A percentile compares a stretch with the other conserved stretches of the same genome.
These are phyloP conservation scores for Marasmius oreades DNA, from an alignment of 1,284 basidiomycete species.

Conservation along the genomic window DNA sequence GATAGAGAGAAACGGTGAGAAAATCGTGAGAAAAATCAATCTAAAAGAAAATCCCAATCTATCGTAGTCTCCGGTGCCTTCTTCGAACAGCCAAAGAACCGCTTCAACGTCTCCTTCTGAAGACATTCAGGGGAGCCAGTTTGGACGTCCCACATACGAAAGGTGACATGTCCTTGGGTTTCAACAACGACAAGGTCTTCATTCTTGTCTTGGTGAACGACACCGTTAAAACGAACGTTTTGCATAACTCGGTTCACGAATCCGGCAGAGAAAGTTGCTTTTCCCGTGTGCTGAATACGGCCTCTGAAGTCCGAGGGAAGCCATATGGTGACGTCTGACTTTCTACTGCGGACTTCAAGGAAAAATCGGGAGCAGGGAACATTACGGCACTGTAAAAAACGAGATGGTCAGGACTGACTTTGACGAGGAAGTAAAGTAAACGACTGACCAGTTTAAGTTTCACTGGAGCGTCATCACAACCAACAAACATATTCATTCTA, in stretches of 20 bases:
- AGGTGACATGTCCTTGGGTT: slow-evolving; percentile 55
- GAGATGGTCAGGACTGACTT: not conserved
- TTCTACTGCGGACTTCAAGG: slow-evolving; percentile 57
- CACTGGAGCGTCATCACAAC: slow-evolving; percentile 46
- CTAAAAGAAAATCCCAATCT: slow-evolving; percentile 76
- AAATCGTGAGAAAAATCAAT: slow-evolving; percentile 35
- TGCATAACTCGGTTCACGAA: slow-evolving; percentile 67
- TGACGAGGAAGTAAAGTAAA: not conserved
- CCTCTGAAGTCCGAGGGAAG: slow-evolving; percentile 75
- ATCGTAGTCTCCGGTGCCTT: slow-evolving; percentile 52
- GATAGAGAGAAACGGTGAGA: not conserved
- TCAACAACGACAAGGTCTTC: slow-evolving; percentile 60
- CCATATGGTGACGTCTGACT: slow-evolving; percentile 66
- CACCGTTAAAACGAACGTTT: slow-evolving; percentile 55
- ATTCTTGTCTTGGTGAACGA: slow-evolving; percentile 35
- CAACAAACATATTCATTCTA: slow-evolving; percentile 64
- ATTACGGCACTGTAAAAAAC: slow-evolving; percentile 53
- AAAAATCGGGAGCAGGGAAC: slow-evolving; percentile 60
- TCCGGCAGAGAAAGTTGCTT: slow-evolving; percentile 60
- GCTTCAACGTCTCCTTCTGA: slow-evolving; percentile 58
- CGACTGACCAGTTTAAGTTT: slow-evolving; percentile 69
- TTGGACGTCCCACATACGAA: slow-evolving; percentile 76
- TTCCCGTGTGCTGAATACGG: slow-evolving; percentile 52
- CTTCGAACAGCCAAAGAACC: slow-evolving; percentile 56
- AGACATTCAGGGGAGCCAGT: slow-evolving; percentile 57